A percentile compares a stretch with the other conserved stretches of the same genome.
Evolutionary conservation across 192 early-diverging fungal species (phyloP).

Genomic region (Umbelopsis sp.): DNA sequence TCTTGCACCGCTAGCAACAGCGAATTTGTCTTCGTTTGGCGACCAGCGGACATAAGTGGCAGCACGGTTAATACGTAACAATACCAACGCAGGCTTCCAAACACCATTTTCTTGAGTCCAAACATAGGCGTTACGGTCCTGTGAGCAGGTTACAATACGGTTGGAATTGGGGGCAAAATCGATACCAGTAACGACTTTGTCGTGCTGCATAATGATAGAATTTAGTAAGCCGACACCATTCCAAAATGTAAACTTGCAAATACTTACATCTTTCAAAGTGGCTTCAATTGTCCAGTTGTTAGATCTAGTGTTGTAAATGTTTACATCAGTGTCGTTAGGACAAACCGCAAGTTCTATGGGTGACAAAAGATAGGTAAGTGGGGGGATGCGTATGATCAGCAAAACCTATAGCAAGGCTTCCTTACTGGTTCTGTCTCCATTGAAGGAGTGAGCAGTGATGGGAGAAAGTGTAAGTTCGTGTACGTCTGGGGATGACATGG

Average conservation of each 20-base stretch:
- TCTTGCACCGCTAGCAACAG: slow-evolving; percentile 90
- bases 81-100: slow-evolving; percentile 93
- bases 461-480: slow-evolving; percentile 69
- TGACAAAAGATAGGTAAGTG: background rate
- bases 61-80: slow-evolving; percentile 94
- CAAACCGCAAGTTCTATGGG: slow-evolving; percentile 84
- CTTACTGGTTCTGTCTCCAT: slow-evolving; percentile 82
- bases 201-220: slow-evolving; percentile 64
- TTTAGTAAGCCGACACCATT: too few species aligned
- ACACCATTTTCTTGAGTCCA: slow-evolving; percentile 76
- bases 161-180: slow-evolving; percentile 97
- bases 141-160: slow-evolving; percentile 94
- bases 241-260: background rate
- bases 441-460: slow-evolving; percentile 94
- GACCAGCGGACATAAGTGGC: slow-evolving; percentile 95
- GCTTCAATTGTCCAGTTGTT: slow-evolving; percentile 64
- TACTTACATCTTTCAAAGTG: slow-evolving; percentile 70
- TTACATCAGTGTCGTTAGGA: slow-evolving; percentile 89
- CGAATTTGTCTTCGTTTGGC: slow-evolving; percentile 97
- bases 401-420: background rate
- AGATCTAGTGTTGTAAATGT: slow-evolving; percentile 75
- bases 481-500: slow-evolving; percentile 56
- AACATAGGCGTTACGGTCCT: slow-evolving; percentile 98
- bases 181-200: slow-evolving; percentile 91
- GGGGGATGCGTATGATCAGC: background rate